phyloP scores from a whole-genome alignment of 1,284 basidiomycete genomes.

The Vanrija humicola region DNA sequence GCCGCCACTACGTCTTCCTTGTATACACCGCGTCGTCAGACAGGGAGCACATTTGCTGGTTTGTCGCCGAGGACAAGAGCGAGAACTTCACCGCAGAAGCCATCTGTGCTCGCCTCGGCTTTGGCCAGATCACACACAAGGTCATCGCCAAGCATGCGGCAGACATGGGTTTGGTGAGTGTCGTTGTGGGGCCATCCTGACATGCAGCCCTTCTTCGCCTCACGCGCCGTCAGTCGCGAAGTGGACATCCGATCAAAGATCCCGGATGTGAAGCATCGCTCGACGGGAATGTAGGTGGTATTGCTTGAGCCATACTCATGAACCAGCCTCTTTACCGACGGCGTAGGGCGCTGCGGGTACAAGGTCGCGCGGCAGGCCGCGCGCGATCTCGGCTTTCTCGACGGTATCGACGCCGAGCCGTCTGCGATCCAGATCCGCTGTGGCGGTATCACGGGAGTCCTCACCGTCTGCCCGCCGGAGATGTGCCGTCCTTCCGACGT shows the following conservation, averaged over 20 bases:
- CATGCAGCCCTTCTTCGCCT: slow-evolving; percentile 19
- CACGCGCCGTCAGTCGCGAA: slow-evolving; percentile 9
- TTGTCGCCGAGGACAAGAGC: slow-evolving; percentile 17
- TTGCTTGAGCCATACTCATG: not conserved
- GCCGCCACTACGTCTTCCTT: slow-evolving; percentile 26
- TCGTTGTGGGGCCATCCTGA: too few species aligned
- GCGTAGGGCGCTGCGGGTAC: slow-evolving; percentile 22
- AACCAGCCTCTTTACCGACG: slow-evolving; percentile 24
- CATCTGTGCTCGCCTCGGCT: slow-evolving; percentile 8
- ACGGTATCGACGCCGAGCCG: slow-evolving; percentile 10
- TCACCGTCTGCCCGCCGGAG: slow-evolving; percentile 22
- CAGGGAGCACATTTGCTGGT: slow-evolving; percentile 25
- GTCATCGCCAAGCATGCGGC: slow-evolving; percentile 21
- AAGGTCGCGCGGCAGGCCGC: slow-evolving; percentile 20
- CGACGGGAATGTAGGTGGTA: not conserved
- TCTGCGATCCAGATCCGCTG: slow-evolving; percentile 31
- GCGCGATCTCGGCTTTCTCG: slow-evolving; percentile 11
- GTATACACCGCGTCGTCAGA: slow-evolving; percentile 6
- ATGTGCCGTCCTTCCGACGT: slow-evolving; percentile 13
- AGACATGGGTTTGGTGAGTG: slow-evolving; percentile 14
- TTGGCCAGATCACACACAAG: slow-evolving; percentile 21
- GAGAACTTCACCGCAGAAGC: slow-evolving; percentile 8
- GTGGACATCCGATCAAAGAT: slow-evolving; percentile 7
- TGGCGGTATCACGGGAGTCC: slow-evolving; percentile 30
- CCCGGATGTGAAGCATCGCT: slow-evolving; percentile 8